Conservation (phyloP, 805 yeast genomes). For the Wickerhamiella cacticola region DNA sequence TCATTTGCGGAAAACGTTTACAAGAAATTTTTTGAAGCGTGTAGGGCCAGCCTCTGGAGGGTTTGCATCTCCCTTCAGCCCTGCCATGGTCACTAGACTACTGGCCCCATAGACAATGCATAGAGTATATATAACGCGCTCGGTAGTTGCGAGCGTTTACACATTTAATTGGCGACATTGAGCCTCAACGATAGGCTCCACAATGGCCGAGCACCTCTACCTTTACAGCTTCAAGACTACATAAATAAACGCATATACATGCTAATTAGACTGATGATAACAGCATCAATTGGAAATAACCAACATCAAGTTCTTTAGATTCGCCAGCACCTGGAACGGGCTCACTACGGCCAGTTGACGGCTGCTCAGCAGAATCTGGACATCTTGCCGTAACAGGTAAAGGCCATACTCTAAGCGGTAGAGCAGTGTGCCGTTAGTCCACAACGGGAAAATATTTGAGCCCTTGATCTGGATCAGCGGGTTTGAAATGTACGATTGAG, state of each 20-base stretch:
- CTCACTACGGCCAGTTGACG: constrained; percentile 28
- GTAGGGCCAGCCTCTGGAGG: too few species aligned
- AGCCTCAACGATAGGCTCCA: neutral
- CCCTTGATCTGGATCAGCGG: constrained; percentile 35
- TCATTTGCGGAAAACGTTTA: too few species aligned
- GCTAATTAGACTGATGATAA: neutral
- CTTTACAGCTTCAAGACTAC: neutral
- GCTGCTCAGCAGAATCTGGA: constrained; percentile 35
- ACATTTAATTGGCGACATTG: too few species aligned
- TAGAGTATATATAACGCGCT: too few species aligned
- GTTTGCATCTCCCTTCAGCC: too few species aligned
- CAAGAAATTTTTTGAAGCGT: too few species aligned
- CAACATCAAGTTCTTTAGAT: constrained; percentile 28
- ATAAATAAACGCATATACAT: neutral
- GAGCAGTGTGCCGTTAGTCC: constrained; percentile 35
- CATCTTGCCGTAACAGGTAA: constrained; percentile 35
- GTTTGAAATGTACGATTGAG: constrained; percentile 38
- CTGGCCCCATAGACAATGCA: too few species aligned
- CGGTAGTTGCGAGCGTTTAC: too few species aligned
- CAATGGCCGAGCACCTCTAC: neutral
- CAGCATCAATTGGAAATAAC: constrained; percentile 20
- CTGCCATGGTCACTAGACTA: too few species aligned
- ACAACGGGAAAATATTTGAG: constrained; percentile 36
- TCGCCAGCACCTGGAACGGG: constrained; percentile 29
- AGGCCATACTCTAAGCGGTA: constrained; percentile 42